phyloP scores from a whole-genome alignment of 2,329 filamentous ascomycete genomes.

The Claviceps pazoutovae region DNA sequence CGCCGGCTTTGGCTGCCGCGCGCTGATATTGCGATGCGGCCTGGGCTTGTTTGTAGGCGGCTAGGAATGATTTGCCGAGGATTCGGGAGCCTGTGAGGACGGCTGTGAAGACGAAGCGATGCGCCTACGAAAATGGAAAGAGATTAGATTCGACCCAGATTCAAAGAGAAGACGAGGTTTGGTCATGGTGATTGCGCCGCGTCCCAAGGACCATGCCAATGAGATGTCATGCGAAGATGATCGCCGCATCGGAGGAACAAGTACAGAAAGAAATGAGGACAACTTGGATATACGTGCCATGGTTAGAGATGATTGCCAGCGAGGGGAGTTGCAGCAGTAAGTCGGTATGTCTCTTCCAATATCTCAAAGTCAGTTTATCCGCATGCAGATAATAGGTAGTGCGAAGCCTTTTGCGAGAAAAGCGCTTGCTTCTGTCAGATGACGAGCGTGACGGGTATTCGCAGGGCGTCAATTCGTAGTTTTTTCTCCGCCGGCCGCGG shows the following conservation, averaged over 20 bases:
- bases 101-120: constrained; percentile 80
- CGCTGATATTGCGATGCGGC: constrained; percentile 73
- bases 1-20: constrained; percentile 50
- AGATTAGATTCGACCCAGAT: constrained; percentile 8
- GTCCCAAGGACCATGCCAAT: background rate
- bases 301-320: constrained; percentile 8
- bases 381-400: background rate
- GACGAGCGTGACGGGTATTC: constrained; percentile 9
- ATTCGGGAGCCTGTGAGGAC: constrained; percentile 83
- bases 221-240: background rate
- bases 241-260: background rate
- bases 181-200: too few relatives aligned
- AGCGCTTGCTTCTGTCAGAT: constrained; percentile 14
- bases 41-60: constrained; percentile 90
- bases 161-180: too few relatives aligned
- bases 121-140: constrained; percentile 47
- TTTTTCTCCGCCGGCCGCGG: constrained; percentile 13
- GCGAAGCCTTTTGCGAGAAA: constrained; percentile 5
- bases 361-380: background rate
- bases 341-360: background rate
- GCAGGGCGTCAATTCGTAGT: constrained; percentile 5
- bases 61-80: constrained; percentile 79
- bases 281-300: constrained; percentile 14
- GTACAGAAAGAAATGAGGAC: constrained; percentile 1
- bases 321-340: background rate